These are phyloP conservation scores for Cunninghamia lanceolata DNA, from an alignment of 75 land plant species.

Conservation along the genomic window DNA sequence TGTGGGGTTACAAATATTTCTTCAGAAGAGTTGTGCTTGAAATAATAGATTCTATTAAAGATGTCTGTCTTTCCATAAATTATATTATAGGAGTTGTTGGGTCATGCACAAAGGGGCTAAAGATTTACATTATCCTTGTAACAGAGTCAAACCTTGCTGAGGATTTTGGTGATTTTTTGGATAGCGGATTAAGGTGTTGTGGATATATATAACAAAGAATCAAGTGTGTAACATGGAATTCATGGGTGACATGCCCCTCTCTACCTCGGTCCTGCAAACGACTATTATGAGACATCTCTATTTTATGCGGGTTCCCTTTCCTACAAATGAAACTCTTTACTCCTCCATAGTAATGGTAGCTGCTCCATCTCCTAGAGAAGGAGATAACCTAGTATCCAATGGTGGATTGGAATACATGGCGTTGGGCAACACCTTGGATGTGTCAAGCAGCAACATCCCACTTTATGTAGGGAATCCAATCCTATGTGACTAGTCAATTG, in stretches of 20 bases:
- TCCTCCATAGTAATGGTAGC: neutral
- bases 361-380: neutral
- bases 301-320: no score
- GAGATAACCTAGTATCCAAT: neutral
- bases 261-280: no score
- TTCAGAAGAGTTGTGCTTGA: constrained; percentile 35
- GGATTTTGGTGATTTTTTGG: constrained; percentile 66
- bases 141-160: constrained; percentile 64
- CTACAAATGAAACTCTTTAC: no score
- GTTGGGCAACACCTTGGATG: neutral
- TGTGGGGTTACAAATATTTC: constrained; percentile 53
- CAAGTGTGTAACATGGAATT: no score
- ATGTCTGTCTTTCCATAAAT: constrained; percentile 50
- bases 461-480: neutral
- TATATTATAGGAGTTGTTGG: constrained; percentile 55
- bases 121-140: constrained; percentile 50
- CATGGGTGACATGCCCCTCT: no score
- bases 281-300: no score
- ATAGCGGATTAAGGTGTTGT: no score
- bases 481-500: neutral
- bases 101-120: constrained; percentile 69
- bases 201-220: no score
- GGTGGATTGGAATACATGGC: neutral
- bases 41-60: constrained; percentile 46
- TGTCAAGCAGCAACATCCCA: neutral